Evolutionary conservation across 192 early-diverging fungal genomes (phyloP).

Genomic region (Rhizoclosmatium sp.): DNA sequence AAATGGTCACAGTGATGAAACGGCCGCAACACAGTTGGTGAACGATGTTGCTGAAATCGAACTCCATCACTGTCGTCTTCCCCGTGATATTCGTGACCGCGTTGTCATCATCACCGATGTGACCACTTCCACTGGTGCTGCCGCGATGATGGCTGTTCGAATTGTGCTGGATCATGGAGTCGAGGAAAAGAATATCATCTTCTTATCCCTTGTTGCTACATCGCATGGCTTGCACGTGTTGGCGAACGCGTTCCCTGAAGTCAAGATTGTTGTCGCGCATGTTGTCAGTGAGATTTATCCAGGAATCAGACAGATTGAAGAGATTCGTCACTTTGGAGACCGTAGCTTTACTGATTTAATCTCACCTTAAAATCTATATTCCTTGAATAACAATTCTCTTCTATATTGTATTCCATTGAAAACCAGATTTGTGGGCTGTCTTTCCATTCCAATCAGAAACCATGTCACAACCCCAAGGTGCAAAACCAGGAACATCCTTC

Average conservation of each 20-base stretch:
- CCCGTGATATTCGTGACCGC: conserved; percentile 63
- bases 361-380: no score
- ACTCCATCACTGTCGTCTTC: conserved; percentile 87
- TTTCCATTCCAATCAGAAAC: no score
- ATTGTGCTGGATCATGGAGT: conserved; percentile 92
- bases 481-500: not conserved
- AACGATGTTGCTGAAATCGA: conserved; percentile 77
- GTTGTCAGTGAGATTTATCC: conserved; percentile 73
- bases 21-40: not conserved
- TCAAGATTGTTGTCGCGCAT: conserved; percentile 82
- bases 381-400: no score
- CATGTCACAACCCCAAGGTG: no score
- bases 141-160: conserved; percentile 95
- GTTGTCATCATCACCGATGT: conserved; percentile 86
- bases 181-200: conserved; percentile 80
- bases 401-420: no score
- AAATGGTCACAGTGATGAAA: not conserved
- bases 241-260: conserved; percentile 80
- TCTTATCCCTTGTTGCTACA: conserved; percentile 82
- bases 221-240: conserved; percentile 81
- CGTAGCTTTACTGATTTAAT: conserved; percentile 5
- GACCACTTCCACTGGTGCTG: conserved; percentile 92
- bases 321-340: conserved; percentile 3
- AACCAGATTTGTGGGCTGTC: no score
- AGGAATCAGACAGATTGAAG: conserved; percentile 6